Conservation (phyloP, 768 basidiomycete genomes). For the Panaeolus papilionaceus region DNA sequence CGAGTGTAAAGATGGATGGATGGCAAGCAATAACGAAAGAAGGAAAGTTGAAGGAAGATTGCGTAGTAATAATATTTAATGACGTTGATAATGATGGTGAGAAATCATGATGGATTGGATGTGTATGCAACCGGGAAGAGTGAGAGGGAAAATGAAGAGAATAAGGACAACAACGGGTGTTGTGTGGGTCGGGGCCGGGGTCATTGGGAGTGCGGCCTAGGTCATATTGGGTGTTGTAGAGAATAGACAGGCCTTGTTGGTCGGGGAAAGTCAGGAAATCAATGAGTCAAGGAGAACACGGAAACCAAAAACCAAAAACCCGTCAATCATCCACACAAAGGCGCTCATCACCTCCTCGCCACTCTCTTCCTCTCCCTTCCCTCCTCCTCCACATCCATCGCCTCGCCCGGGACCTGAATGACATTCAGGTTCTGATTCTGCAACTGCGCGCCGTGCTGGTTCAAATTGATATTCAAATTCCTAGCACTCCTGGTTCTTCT, state of each 20-base stretch:
- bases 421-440: slow-evolving; percentile 47
- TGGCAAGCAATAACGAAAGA: neutral
- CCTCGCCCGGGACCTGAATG: slow-evolving; percentile 45
- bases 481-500: slow-evolving; percentile 63
- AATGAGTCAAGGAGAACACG: neutral
- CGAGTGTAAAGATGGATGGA: neutral
- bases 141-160: slow-evolving; percentile 7
- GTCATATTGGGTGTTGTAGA: neutral
- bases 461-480: slow-evolving; percentile 25
- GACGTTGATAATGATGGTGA: slow-evolving; percentile 13
- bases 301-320: slow-evolving; percentile 9
- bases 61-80: slow-evolving; percentile 7
- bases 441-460: slow-evolving; percentile 32
- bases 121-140: slow-evolving; percentile 11
- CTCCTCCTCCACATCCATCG: slow-evolving; percentile 83
- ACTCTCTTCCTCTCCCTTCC: slow-evolving; percentile 77
- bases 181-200: neutral
- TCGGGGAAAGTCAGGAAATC: slow-evolving; percentile 1
- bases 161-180: neutral
- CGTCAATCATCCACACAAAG: neutral
- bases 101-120: slow-evolving; percentile 13
- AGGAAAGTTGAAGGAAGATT: neutral
- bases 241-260: neutral
- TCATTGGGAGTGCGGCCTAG: neutral
- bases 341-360: slow-evolving; percentile 56